These are phyloP conservation scores for Pyropia yezoensis DNA, from an alignment of 23 red algal genomes.

Conservation along the genomic window DNA sequence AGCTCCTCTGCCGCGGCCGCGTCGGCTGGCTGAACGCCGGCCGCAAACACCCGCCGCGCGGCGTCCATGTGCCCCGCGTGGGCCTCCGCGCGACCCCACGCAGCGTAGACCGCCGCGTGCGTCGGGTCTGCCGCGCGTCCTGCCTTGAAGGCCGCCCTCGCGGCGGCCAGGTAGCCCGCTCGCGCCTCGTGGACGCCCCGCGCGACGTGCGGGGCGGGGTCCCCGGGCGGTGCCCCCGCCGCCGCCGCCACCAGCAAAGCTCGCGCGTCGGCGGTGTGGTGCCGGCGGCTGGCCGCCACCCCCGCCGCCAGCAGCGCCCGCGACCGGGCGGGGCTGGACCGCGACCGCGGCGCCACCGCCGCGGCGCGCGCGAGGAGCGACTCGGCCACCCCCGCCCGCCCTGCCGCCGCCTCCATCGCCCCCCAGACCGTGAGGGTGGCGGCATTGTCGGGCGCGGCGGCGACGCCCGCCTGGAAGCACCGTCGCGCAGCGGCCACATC, in stretches of 20 bases:
- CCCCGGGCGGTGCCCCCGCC: not conserved
- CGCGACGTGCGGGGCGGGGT: not conserved
- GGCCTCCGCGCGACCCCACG: conserved; percentile 37
- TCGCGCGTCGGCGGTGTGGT: too few relatives aligned
- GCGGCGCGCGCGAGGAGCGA: conserved; percentile 24
- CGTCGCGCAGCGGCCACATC: conserved; percentile 22
- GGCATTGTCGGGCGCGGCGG: conserved; percentile 44
- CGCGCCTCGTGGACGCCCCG: not conserved
- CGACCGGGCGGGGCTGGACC: conserved; percentile 7
- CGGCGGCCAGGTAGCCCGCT: conserved; percentile 1
- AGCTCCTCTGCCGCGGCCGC: not conserved
- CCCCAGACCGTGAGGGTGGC: conserved; percentile 61
- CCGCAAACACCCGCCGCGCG: conserved; percentile 34
- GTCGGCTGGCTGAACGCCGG: conserved; percentile 18
- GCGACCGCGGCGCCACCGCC: conserved; percentile 1
- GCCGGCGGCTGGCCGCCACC: too few relatives aligned
- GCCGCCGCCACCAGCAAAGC: not conserved
- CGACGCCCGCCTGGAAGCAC: conserved; percentile 15
- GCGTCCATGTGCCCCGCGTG: conserved; percentile 4
- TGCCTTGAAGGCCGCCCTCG: conserved; percentile 10
- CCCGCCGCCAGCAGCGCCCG: conserved; percentile 1
- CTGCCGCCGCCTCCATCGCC: conserved; percentile 24
- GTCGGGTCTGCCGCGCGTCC: not conserved
- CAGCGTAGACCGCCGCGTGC: conserved; percentile 20
- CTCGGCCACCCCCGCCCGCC: conserved; percentile 26